Evolutionary conservation across 306 rosid genomes (phyloP).

Genomic region (Cicer bijugum): DNA sequence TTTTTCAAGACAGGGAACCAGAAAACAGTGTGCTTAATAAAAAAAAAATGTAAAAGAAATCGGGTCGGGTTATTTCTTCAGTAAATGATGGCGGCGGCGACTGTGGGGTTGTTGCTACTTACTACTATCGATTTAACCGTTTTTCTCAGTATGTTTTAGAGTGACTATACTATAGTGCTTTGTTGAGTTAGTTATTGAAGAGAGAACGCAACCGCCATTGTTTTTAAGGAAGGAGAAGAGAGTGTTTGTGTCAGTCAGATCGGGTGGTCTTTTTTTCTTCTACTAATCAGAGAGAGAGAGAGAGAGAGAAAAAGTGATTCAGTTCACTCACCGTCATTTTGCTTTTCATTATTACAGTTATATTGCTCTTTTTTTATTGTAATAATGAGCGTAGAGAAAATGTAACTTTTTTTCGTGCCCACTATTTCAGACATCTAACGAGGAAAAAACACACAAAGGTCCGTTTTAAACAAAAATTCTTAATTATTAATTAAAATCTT

Average conservation of each 20-base stretch:
- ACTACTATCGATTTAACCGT: constrained; percentile 45
- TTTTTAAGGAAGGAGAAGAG: constrained; percentile 49
- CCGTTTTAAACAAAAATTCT: no score
- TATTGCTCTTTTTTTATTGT: no score
- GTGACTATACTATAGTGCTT: neutral
- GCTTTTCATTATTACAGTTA: neutral
- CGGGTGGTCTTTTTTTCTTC: constrained; percentile 46
- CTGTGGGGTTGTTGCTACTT: constrained; percentile 30
- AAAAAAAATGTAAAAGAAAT: neutral
- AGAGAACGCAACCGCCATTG: constrained; percentile 64
- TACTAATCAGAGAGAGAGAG: neutral
- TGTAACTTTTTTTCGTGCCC: no score
- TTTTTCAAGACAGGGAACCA: constrained; percentile 40
- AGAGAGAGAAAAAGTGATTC: constrained; percentile 38
- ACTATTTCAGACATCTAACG: no score
- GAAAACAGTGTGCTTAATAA: constrained; percentile 25
- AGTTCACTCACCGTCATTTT: constrained; percentile 23
- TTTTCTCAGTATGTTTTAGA: neutral
- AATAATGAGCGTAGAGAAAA: no score
- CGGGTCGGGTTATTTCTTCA: constrained; percentile 32
- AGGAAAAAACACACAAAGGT: no score
- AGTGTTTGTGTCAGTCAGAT: constrained; percentile 40
- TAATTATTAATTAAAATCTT: no score
- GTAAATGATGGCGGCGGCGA: constrained; percentile 38
- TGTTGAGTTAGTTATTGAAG: constrained; percentile 57